These are phyloP conservation scores for Gossypium sturtianum DNA, from an alignment of 345 rosid genomes.

Conservation along the genomic window DNA sequence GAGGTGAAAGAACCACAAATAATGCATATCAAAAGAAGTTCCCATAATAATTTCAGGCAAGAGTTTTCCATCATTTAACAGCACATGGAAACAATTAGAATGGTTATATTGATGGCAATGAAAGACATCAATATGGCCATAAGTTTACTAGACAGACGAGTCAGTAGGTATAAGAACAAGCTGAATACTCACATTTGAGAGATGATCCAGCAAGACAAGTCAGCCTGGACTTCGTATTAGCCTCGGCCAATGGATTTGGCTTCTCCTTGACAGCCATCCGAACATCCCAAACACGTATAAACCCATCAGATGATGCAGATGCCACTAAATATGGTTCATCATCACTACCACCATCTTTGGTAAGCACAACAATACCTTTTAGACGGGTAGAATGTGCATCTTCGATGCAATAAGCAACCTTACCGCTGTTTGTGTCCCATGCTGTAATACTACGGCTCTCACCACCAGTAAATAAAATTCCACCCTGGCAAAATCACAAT, in stretches of 20 bases:
- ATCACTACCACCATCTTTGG: constrained; percentile 32
- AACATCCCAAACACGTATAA: constrained; percentile 89
- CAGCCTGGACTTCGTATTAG: constrained; percentile 74
- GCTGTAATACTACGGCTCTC: constrained; percentile 80
- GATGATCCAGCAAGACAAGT: constrained; percentile 90
- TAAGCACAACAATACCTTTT: constrained; percentile 76
- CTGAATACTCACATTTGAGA: constrained; percentile 48
- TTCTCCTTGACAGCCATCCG: constrained; percentile 64
- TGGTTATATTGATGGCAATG: not conserved
- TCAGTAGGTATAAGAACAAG: not conserved
- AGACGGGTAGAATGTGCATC: constrained; percentile 81
- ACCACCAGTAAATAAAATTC: constrained; percentile 73
- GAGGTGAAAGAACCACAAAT: not conserved
- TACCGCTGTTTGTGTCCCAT: constrained; percentile 85
- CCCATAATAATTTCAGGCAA: not conserved
- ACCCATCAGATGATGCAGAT: constrained; percentile 89
- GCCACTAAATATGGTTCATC: constrained; percentile 70
- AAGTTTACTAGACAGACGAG: not conserved
- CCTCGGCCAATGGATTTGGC: constrained; percentile 72
- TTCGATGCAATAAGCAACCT: constrained; percentile 63
- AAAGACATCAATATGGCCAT: not conserved
- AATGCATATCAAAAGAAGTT: not conserved
- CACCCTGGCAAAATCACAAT: constrained; percentile 43
- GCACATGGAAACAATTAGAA: not conserved
- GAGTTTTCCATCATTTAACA: not conserved